Base-by-base conservation (phyloP, 805 yeast species). In the Tetrapisispora phaffii region DNA sequence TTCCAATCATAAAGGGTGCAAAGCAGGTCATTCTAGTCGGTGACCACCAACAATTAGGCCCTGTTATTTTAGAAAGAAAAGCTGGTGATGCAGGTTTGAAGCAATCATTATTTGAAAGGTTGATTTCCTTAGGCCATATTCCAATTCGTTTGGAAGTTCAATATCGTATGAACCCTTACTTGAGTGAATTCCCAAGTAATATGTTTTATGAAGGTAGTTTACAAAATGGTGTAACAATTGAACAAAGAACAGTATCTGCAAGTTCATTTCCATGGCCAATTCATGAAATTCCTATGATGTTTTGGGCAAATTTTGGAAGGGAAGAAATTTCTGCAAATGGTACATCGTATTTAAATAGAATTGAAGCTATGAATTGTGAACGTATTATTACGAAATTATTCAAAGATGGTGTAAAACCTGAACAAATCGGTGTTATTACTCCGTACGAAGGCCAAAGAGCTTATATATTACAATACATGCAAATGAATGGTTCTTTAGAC, bases 391-490 rank as follows among this genome's bases (percentile, higher is more conserved):
- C 90, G 0, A 69, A 74, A 49, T 69, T 87, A 42, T 82, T 87
- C 59, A 75, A 72, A 50, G 88, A 84, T 50, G 96, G 95, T 17
- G 76, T 89, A 12, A 63, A 70, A 41, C 90, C 96, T 0, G 72
- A 72, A 21, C 90, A 86, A 60, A 89, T 89, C 58, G 97, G 97
- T 60, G 83, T 89, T 34, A 81, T 89, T 46, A 89, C 97, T 6
- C 97, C 97, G 0, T 89, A 89, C 63, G 95, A 87, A 62, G 97
- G 96, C 29, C 97, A 89, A 66, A 70, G 96, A 49, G 85, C 89
- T 0, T 88, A 82, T 59, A 68, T 89, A 42, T 74, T 79, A 9
- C 88, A 82, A 57, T 84, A 84, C 62, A 78, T 89, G 86, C 75
- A 76, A 54, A 63, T 79, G 70, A 80, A 80, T 54, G 84, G 89